These are phyloP conservation scores for Sindora glabra DNA, from an alignment of 306 rosid species.

Conservation along the genomic window DNA sequence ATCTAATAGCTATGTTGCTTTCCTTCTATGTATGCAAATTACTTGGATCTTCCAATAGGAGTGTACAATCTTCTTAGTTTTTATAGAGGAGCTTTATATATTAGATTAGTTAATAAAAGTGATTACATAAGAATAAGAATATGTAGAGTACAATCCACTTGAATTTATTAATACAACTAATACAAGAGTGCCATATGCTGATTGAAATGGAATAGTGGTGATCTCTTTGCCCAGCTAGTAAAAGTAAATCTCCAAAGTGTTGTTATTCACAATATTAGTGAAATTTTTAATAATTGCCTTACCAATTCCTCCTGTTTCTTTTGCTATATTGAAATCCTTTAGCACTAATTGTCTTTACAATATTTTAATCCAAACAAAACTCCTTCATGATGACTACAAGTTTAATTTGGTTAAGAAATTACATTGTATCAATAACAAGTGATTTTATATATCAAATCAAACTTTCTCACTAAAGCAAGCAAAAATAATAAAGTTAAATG, in stretches of 20 bases:
- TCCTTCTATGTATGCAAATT: too few relatives aligned
- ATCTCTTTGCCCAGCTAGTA: slow-evolving; percentile 52
- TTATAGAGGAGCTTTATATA: too few relatives aligned
- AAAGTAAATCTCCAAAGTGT: slow-evolving; percentile 22
- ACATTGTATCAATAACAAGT: too few relatives aligned
- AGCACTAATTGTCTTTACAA: slow-evolving; percentile 12
- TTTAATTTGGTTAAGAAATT: background rate
- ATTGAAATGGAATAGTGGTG: slow-evolving; percentile 18
- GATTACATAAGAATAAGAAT: background rate
- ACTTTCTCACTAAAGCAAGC: too few relatives aligned
- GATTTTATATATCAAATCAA: too few relatives aligned
- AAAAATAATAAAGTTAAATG: too few relatives aligned
- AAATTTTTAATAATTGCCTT: background rate
- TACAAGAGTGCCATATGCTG: slow-evolving; percentile 42
- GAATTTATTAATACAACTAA: slow-evolving; percentile 29
- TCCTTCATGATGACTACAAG: too few relatives aligned
- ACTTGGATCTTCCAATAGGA: too few relatives aligned
- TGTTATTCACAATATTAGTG: background rate
- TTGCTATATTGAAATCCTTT: slow-evolving; percentile 30
- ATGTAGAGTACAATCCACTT: slow-evolving; percentile 9
- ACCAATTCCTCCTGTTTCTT: slow-evolving; percentile 2
- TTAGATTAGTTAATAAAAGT: too few relatives aligned
- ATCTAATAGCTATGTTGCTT: too few relatives aligned
- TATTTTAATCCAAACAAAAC: background rate
- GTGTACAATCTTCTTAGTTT: background rate